A percentile compares a stretch with the other conserved stretches of the same genome.
Conservation (phyloP, 257 asterid species). For the Plantago elongata region DNA sequence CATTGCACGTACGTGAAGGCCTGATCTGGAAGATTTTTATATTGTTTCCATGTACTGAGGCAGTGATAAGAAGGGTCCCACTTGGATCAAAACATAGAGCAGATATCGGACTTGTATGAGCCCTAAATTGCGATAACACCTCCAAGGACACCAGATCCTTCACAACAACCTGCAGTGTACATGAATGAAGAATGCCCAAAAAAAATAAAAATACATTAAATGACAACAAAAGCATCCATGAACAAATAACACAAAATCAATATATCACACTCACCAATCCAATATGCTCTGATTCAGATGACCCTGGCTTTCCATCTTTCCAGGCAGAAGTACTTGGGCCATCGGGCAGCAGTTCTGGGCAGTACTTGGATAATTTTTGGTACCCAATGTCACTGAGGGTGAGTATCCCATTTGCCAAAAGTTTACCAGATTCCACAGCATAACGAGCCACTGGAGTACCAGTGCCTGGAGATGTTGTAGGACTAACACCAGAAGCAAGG, state of each 20-base stretch:
- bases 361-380: slow-evolving; percentile 31
- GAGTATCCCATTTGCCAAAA: slow-evolving; percentile 31
- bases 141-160: slow-evolving; percentile 34
- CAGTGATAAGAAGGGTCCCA: slow-evolving; percentile 70
- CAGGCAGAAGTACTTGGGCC: slow-evolving; percentile 27
- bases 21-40: slow-evolving; percentile 54
- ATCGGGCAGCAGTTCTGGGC: slow-evolving; percentile 32
- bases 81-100: slow-evolving; percentile 70
- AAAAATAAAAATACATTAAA: neutral
- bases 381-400: slow-evolving; percentile 34
- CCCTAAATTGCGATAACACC: slow-evolving; percentile 66
- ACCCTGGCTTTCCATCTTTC: slow-evolving; percentile 24
- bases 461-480: slow-evolving; percentile 29
- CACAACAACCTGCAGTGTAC: slow-evolving; percentile 30
- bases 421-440: slow-evolving; percentile 36
- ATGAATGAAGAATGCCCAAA: slow-evolving; percentile 7
- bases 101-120: slow-evolving; percentile 70
- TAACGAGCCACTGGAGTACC: slow-evolving; percentile 36
- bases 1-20: slow-evolving; percentile 27
- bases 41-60: slow-evolving; percentile 71
- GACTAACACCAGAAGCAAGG: slow-evolving; percentile 25
- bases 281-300: slow-evolving; percentile 27
- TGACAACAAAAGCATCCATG: neutral
- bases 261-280: slow-evolving; percentile 29
- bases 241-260: slow-evolving; percentile 5